These are phyloP conservation scores for Friedmanniomyces endolithicus DNA, from an alignment of 495 filamentous ascomycete genomes.

Conservation along the genomic window DNA sequence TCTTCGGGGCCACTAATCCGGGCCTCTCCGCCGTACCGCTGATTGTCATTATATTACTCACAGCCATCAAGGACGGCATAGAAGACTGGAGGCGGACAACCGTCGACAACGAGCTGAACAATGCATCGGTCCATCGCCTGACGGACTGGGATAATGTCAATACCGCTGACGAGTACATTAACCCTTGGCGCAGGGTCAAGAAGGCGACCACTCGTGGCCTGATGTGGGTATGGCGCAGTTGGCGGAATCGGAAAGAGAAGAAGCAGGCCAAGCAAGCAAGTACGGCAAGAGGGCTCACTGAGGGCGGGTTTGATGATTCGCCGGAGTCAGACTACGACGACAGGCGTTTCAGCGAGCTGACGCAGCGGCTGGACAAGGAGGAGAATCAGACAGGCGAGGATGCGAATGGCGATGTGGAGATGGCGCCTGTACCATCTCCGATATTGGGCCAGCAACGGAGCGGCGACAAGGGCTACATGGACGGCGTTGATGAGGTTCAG, in stretches of 20 bases:
- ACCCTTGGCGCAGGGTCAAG: conserved; percentile 78
- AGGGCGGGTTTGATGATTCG: conserved; percentile 40
- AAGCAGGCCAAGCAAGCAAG: conserved; percentile 31
- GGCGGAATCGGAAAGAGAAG: conserved; percentile 35
- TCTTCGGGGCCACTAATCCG: conserved; percentile 87
- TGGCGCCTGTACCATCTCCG: conserved; percentile 89
- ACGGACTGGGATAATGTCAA: conserved; percentile 90
- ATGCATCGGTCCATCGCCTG: conserved; percentile 84
- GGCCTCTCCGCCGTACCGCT: conserved; percentile 82
- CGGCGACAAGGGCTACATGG: conserved; percentile 19
- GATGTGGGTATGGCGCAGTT: conserved; percentile 43
- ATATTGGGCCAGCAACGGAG: conserved; percentile 39
- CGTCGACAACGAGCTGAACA: conserved; percentile 90
- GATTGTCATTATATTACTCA: conserved; percentile 88
- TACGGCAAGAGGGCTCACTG: conserved; percentile 29
- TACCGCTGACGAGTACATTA: conserved; percentile 72
- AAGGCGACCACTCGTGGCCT: conserved; percentile 68
- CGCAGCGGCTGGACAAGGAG: conserved; percentile 38
- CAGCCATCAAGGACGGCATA: conserved; percentile 89
- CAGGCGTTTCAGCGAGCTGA: conserved; percentile 48
- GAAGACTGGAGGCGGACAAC: conserved; percentile 92
- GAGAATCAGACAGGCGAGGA: conserved; percentile 31
- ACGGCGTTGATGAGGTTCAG: conserved; percentile 24
- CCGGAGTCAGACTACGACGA: conserved; percentile 16
- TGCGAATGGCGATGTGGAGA: conserved; percentile 55